These are phyloP conservation scores for Pascua sp. DNA, from an alignment of 1,284 basidiomycete genomes.

Conservation along the genomic window DNA sequence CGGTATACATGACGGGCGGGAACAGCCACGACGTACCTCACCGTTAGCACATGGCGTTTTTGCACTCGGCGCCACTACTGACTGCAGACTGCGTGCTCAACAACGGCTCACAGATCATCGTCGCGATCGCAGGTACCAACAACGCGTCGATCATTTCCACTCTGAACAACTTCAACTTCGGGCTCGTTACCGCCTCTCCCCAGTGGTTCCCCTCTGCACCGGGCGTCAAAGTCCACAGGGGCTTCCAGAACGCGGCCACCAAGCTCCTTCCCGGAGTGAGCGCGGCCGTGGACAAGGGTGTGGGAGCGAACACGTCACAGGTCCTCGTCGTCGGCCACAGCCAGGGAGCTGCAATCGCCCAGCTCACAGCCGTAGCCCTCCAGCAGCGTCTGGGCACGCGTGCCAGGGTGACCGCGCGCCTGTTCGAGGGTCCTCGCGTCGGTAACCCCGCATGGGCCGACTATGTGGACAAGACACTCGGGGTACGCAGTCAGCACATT, in stretches of 20 bases:
- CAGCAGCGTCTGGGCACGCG: not conserved
- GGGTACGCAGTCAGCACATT: conserved; percentile 15
- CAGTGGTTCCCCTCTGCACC: conserved; percentile 17
- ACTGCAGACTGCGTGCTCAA: conserved; percentile 8
- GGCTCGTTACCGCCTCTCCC: not conserved
- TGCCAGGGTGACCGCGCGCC: not conserved
- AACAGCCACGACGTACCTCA: no score
- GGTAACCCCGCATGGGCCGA: not conserved
- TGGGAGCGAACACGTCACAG: not conserved
- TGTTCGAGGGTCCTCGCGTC: not conserved
- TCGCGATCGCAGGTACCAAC: conserved; percentile 25
- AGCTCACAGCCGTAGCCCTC: not conserved
- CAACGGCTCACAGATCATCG: conserved; percentile 7
- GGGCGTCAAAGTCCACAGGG: not conserved
- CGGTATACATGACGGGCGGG: no score
- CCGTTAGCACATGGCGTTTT: no score
- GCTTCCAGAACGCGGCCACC: no score
- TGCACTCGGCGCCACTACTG: not conserved
- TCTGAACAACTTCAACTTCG: conserved; percentile 23
- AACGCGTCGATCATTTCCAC: conserved; percentile 10
- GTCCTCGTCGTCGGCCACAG: conserved; percentile 3
- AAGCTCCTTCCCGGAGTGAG: no score
- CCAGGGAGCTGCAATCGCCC: not conserved
- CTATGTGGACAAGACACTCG: conserved; percentile 9
- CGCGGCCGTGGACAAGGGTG: no score